Conservation (phyloP, 106 monocot genomes). For the Acanthochlamys bracteata region DNA sequence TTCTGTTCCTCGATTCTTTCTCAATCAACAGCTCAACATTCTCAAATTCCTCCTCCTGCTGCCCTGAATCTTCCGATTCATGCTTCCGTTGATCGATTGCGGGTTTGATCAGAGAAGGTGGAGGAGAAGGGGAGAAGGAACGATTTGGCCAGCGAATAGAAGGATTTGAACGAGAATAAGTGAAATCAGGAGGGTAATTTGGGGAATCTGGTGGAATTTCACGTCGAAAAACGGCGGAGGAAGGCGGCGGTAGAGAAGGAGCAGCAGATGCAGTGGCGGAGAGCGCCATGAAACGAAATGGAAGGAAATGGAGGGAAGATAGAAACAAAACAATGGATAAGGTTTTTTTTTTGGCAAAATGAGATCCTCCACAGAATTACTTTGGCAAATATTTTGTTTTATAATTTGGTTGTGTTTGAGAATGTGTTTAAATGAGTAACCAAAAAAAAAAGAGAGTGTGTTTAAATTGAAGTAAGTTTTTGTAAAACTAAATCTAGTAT, state of each 20-base stretch:
- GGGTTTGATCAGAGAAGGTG: slow-evolving; percentile 2
- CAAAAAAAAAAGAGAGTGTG: too few relatives aligned
- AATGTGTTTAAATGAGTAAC: too few relatives aligned
- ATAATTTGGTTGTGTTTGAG: too few relatives aligned
- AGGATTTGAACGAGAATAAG: slow-evolving; percentile 57
- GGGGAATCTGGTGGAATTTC: background rate
- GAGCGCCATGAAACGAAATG: slow-evolving; percentile 19
- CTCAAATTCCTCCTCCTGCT: too few relatives aligned
- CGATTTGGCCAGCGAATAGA: slow-evolving; percentile 80
- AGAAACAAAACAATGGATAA: too few relatives aligned
- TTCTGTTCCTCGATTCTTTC: slow-evolving; percentile 31
- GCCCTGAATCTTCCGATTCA: slow-evolving; percentile 1
- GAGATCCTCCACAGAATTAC: too few relatives aligned
- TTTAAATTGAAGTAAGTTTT: too few relatives aligned
- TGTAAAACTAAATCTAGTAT: too few relatives aligned
- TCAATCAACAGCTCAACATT: slow-evolving; percentile 25
- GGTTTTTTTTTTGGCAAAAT: too few relatives aligned
- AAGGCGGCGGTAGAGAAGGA: background rate
- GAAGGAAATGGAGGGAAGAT: too few relatives aligned
- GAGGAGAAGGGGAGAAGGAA: slow-evolving; percentile 19
- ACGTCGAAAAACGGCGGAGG: background rate
- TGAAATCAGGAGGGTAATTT: slow-evolving; percentile 24
- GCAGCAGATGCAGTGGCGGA: background rate
- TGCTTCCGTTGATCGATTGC: background rate
- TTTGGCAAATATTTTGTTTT: too few relatives aligned